A percentile compares a stretch with the other conserved stretches of the same genome.
Conservation (phyloP, 225 moss, liverwort and hornwort species). For the Pseudisothecium myosuroides region DNA sequence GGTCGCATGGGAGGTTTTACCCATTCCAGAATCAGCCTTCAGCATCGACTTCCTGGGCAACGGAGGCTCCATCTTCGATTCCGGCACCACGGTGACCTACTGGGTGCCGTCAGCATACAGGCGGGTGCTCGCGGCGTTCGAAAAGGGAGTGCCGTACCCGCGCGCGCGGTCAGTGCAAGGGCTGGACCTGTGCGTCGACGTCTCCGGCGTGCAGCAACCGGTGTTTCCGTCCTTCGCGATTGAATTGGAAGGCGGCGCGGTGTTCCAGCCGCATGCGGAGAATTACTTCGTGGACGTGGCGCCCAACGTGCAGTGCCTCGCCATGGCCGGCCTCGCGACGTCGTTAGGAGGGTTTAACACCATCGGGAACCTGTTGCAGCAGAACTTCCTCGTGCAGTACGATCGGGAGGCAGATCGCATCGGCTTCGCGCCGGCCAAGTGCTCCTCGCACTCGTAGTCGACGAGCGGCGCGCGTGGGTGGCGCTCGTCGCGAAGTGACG, state of each 20-base stretch:
- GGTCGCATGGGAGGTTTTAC: constrained; percentile 18
- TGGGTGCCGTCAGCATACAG: constrained; percentile 43
- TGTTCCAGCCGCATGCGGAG: constrained; percentile 38
- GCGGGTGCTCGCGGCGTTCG: constrained; percentile 28
- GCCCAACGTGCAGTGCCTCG: constrained; percentile 43
- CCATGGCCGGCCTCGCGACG: constrained; percentile 31
- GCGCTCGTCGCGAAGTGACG: constrained; percentile 22
- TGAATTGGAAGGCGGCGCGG: constrained; percentile 35
- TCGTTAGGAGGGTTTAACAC: constrained; percentile 42
- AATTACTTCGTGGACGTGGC: constrained; percentile 61
- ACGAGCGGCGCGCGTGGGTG: not conserved
- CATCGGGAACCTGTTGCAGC: constrained; percentile 68
- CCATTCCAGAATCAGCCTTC: constrained; percentile 30
- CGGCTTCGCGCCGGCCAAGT: constrained; percentile 64
- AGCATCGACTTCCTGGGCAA: constrained; percentile 36
- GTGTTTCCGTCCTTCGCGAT: constrained; percentile 39
- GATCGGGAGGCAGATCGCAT: constrained; percentile 40
- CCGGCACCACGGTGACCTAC: constrained; percentile 63
- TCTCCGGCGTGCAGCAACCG: not conserved
- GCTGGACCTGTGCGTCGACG: constrained; percentile 56
- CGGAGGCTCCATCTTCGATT: constrained; percentile 64
- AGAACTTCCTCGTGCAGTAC: constrained; percentile 68
- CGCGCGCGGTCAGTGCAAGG: constrained; percentile 37
- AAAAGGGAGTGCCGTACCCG: constrained; percentile 12
- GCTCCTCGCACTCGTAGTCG: constrained; percentile 24